Evolutionary conservation across 129 eudicot species (phyloP).

Genomic region (Centrapalus pauciflorus): DNA sequence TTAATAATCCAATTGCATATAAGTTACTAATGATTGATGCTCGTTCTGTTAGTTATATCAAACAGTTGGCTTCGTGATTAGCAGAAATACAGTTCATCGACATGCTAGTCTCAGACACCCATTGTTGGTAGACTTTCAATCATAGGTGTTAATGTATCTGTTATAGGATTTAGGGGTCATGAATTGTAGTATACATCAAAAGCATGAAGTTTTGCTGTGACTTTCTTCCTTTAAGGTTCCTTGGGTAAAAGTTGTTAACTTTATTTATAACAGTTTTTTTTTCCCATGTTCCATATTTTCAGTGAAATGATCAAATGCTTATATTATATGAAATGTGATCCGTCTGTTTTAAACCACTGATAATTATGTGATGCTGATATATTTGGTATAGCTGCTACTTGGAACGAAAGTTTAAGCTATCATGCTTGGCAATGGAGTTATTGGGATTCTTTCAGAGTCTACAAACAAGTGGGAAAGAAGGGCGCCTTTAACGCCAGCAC

Average conservation of each 20-base stretch:
- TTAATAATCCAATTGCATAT: neutral
- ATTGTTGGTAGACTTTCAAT: neutral
- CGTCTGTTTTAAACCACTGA: neutral
- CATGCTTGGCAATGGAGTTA: conserved; percentile 88
- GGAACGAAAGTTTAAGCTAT: conserved; percentile 11
- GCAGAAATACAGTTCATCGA: neutral
- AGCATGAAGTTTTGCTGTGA: too few species aligned
- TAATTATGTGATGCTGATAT: neutral
- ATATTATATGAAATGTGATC: neutral
- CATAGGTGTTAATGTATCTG: neutral
- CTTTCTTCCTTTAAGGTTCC: too few species aligned
- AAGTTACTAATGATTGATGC: neutral
- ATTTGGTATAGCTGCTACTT: neutral
- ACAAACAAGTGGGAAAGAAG: conserved; percentile 99
- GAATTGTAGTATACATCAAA: neutral
- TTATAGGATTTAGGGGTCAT: neutral
- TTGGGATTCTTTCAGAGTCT: conserved; percentile 90
- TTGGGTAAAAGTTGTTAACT: neutral
- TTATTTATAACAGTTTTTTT: neutral
- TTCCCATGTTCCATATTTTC: neutral
- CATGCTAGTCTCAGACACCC: neutral
- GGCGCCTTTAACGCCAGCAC: conserved; percentile 91
- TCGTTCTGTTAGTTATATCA: neutral
- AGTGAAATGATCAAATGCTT: neutral
- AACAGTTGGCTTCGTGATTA: neutral